Conservation (phyloP, 371 early-diverging fungal genomes). For the Haplosporangium sp. region DNA sequence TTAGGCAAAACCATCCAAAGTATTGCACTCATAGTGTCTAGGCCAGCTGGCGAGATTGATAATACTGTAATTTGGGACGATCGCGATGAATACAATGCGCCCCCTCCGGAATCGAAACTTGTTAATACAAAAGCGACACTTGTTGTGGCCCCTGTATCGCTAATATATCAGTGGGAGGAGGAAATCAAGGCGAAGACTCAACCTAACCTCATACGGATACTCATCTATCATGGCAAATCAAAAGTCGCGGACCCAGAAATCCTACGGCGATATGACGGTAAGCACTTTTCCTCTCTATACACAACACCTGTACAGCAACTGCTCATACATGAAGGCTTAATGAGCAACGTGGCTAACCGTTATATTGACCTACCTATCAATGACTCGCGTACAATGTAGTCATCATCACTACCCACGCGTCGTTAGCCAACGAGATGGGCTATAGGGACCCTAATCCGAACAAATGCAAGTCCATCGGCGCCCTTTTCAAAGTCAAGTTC, state of each 20-base stretch:
- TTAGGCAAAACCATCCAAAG: slow-evolving; percentile 93
- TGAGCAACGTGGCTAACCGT: too few relatives aligned
- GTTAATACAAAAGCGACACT: slow-evolving; percentile 63
- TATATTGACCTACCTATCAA: too few relatives aligned
- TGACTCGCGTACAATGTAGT: slow-evolving; percentile 14
- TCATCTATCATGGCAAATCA: slow-evolving; percentile 70
- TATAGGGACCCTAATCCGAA: not conserved
- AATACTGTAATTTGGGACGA: slow-evolving; percentile 38
- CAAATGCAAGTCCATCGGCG: slow-evolving; percentile 28
- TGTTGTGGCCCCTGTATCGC: slow-evolving; percentile 72
- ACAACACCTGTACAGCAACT: too few relatives aligned
- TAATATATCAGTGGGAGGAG: slow-evolving; percentile 77
- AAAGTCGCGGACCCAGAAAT: slow-evolving; percentile 54
- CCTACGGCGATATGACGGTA: slow-evolving; percentile 41
- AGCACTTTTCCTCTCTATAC: not conserved
- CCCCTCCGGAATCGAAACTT: slow-evolving; percentile 29
- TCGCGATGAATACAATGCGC: slow-evolving; percentile 1
- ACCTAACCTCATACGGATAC: slow-evolving; percentile 58
- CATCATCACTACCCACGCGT: slow-evolving; percentile 29
- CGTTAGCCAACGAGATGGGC: slow-evolving; percentile 26
- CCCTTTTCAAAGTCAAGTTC: slow-evolving; percentile 54
- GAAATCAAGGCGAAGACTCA: slow-evolving; percentile 69
- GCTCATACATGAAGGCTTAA: too few relatives aligned
- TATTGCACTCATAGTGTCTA: slow-evolving; percentile 76
- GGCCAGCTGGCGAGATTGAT: slow-evolving; percentile 53